Percentiles rank a stretch among this genome's conserved stretches.
These are phyloP conservation scores for Calvatia gigantea DNA, from an alignment of 768 basidiomycete genomes.

Conservation along the genomic window DNA sequence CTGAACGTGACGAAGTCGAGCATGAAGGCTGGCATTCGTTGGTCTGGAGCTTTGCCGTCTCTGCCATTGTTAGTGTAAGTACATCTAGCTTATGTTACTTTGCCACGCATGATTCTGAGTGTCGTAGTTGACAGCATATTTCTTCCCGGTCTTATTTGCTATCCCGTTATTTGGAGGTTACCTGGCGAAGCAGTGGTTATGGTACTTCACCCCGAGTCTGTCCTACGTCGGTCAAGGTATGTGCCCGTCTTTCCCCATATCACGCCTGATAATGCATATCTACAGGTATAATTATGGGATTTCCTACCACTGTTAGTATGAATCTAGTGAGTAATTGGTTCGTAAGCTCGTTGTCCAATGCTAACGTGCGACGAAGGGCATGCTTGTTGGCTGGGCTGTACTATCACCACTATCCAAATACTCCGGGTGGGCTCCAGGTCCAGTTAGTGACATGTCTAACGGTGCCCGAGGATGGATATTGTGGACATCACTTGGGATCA, in stretches of 20 bases:
- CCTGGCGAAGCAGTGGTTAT: slow-evolving; percentile 85
- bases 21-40: slow-evolving; percentile 77
- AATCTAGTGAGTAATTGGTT: slow-evolving; percentile 54
- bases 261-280: background rate
- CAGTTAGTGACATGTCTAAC: slow-evolving; percentile 79
- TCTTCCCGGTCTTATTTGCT: slow-evolving; percentile 85
- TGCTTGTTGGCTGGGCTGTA: slow-evolving; percentile 95
- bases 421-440: slow-evolving; percentile 90
- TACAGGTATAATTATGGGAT: slow-evolving; percentile 94
- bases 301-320: slow-evolving; percentile 92
- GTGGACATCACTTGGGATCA: slow-evolving; percentile 94
- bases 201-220: slow-evolving; percentile 89
- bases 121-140: slow-evolving; percentile 74
- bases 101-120: background rate
- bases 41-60: slow-evolving; percentile 72
- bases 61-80: slow-evolving; percentile 73
- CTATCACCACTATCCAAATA: slow-evolving; percentile 85
- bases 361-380: slow-evolving; percentile 52
- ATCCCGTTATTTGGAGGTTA: slow-evolving; percentile 83
- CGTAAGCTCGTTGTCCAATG: background rate
- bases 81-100: background rate
- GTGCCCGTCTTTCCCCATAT: slow-evolving; percentile 10
- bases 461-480: slow-evolving; percentile 96
- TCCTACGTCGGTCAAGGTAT: slow-evolving; percentile 91
- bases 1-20: slow-evolving; percentile 48